A percentile compares a stretch with the other conserved stretches of the same genome.
These are phyloP conservation scores for Rhizophagus clarus DNA, from an alignment of 192 early-diverging fungal genomes.

Conservation along the genomic window DNA sequence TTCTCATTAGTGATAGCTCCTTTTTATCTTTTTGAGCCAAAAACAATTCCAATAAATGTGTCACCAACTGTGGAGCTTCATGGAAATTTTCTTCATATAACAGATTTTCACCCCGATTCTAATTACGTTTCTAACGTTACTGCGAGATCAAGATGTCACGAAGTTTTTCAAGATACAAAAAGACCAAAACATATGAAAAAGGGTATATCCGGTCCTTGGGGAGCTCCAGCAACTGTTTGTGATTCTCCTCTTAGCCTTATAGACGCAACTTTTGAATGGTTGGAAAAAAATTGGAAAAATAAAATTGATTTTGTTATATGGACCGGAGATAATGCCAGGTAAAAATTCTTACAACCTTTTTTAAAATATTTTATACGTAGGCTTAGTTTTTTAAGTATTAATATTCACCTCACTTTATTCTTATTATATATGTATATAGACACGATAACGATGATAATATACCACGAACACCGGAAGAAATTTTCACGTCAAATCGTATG, in stretches of 20 bases:
- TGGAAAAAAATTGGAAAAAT: conserved; percentile 51
- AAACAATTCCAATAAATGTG: neutral
- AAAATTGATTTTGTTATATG: conserved; percentile 73
- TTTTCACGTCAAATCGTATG: conserved; percentile 55
- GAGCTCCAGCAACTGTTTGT: conserved; percentile 61
- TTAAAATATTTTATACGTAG: neutral
- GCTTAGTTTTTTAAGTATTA: too few relatives aligned
- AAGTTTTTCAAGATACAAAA: conserved; percentile 24
- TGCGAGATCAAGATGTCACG: conserved; percentile 64
- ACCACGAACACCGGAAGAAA: conserved; percentile 66
- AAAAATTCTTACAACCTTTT: conserved; percentile 18
- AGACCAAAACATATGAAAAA: conserved; percentile 40
- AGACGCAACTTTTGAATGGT: conserved; percentile 61
- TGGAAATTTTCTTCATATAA: conserved; percentile 74
- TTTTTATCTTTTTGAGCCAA: neutral
- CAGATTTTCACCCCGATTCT: conserved; percentile 72
- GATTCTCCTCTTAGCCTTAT: conserved; percentile 63
- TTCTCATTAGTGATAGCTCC: neutral
- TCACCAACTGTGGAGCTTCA: conserved; percentile 13
- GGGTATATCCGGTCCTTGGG: conserved; percentile 55
- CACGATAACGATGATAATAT: conserved; percentile 68
- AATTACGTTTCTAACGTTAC: conserved; percentile 60
- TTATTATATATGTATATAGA: conserved; percentile 37
- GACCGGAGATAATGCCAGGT: conserved; percentile 79
- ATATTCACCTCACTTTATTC: too few relatives aligned